Percentiles rank a stretch among this genome's conserved stretches.
Evolutionary conservation across 1,284 basidiomycete species (phyloP).

Genomic region (Irpex rosettiformis): DNA sequence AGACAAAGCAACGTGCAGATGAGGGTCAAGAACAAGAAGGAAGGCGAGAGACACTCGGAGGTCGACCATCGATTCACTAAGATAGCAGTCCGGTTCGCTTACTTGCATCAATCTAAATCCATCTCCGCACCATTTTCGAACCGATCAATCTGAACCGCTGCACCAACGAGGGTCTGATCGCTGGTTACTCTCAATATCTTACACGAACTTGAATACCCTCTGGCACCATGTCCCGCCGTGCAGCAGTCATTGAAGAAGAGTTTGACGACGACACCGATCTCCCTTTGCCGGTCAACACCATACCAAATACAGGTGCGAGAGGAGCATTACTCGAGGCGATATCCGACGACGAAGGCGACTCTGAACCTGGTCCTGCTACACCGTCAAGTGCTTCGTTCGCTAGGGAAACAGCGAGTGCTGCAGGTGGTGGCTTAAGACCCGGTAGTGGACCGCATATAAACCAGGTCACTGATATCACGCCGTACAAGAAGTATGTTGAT

Average conservation of each 20-base stretch:
- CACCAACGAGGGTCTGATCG: too few relatives aligned
- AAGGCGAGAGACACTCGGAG: not conserved
- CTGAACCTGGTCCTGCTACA: conserved; percentile 52
- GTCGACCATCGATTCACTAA: not conserved
- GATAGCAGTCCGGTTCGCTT: not conserved
- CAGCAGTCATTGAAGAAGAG: conserved; percentile 58
- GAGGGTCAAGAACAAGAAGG: not conserved
- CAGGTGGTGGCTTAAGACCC: not conserved
- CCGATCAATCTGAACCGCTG: not conserved
- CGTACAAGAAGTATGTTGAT: conserved; percentile 67
- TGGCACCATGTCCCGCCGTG: conserved; percentile 55
- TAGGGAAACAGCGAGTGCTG: conserved; percentile 15
- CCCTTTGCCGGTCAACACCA: conserved; percentile 58
- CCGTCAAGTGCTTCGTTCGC: conserved; percentile 37
- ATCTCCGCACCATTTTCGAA: not conserved
- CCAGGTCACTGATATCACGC: conserved; percentile 67
- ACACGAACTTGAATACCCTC: not conserved
- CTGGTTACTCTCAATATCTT: not conserved
- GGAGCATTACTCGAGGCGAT: conserved; percentile 81
- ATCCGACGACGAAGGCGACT: conserved; percentile 35
- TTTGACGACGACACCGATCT: conserved; percentile 92
- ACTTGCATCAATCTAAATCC: not conserved
- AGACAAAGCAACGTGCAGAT: not conserved
- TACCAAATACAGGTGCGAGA: conserved; percentile 62
- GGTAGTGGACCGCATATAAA: conserved; percentile 14